These are phyloP conservation scores for Neurospora sp. DNA, from an alignment of 495 filamentous ascomycete genomes.

Conservation along the genomic window DNA sequence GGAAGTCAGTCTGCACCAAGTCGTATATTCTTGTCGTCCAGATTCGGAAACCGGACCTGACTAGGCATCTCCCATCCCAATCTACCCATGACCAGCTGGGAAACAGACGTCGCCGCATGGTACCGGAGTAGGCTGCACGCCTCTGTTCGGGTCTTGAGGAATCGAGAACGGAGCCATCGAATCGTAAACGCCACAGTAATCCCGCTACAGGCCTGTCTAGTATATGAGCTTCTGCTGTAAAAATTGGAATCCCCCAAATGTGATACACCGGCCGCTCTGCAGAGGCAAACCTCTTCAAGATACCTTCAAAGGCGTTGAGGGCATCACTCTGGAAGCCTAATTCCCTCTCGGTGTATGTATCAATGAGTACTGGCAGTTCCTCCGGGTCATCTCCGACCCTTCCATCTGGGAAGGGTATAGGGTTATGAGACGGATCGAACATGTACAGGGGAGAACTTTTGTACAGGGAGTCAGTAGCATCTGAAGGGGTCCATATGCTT, in stretches of 20 bases:
- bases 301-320: neutral
- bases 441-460: neutral
- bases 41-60: neutral
- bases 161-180: neutral
- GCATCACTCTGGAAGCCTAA: neutral
- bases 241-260: constrained; percentile 1
- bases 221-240: no score
- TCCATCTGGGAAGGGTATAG: neutral
- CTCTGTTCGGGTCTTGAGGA: neutral
- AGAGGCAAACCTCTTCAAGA: neutral
- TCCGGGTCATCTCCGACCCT: neutral
- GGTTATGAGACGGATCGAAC: neutral
- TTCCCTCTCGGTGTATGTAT: neutral
- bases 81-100: neutral
- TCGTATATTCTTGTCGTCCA: neutral
- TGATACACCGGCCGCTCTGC: neutral
- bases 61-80: neutral
- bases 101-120: neutral
- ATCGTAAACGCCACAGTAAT: neutral
- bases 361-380: neutral
- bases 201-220: neutral
- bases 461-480: neutral
- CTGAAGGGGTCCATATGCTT: neutral
- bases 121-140: neutral
- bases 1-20: neutral